A percentile compares a stretch with the other conserved stretches of the same genome.
Evolutionary conservation across 352 stramenopile species (phyloP).

Genomic region (Phytopythium oedochilum): DNA sequence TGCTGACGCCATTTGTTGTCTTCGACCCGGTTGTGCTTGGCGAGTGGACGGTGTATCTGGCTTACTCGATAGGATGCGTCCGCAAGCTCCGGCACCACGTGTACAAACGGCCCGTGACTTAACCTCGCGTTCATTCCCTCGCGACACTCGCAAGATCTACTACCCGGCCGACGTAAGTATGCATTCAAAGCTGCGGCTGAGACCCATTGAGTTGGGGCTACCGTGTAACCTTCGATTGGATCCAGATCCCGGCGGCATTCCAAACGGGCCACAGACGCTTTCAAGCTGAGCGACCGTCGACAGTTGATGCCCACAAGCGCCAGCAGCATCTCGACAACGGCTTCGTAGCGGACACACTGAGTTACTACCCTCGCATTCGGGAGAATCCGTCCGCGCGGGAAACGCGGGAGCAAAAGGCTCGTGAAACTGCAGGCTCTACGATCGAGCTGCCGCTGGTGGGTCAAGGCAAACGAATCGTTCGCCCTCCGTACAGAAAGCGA

Average conservation of each 20-base stretch:
- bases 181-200: background rate
- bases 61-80: constrained; percentile 10
- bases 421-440: background rate
- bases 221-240: background rate
- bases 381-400: constrained; percentile 37
- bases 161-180: constrained; percentile 22
- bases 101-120: constrained; percentile 3
- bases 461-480: background rate
- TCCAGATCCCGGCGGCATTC: constrained; percentile 22
- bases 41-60: background rate
- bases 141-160: constrained; percentile 33
- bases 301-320: constrained; percentile 19
- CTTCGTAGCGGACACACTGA: constrained; percentile 24
- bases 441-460: background rate
- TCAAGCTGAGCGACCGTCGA: constrained; percentile 26
- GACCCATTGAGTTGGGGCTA: background rate
- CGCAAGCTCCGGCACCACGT: constrained; percentile 7
- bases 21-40: background rate
- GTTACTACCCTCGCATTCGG: constrained; percentile 51
- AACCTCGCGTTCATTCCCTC: background rate
- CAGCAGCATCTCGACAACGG: constrained; percentile 23
- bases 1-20: background rate
- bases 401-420: constrained; percentile 28
- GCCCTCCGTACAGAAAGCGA: background rate
- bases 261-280: constrained; percentile 21